A percentile compares a stretch with the other conserved stretches of the same genome.
phyloP scores from a whole-genome alignment of 371 early-diverging fungal species.

The Rhizopus sp. region DNA sequence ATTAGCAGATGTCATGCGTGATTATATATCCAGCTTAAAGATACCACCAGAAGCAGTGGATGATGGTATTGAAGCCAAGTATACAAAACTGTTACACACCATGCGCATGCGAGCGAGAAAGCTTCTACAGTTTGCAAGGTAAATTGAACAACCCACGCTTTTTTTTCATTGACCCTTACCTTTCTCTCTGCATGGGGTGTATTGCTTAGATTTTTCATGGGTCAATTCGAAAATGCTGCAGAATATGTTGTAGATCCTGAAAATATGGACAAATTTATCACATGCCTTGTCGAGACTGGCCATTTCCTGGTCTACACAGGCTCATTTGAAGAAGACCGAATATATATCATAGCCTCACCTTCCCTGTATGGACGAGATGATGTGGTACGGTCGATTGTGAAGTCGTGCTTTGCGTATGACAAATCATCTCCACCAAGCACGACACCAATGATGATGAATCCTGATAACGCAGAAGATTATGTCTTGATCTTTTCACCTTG shows the following conservation, averaged over 20 bases:
- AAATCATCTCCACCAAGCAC: constrained; percentile 19
- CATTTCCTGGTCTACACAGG: constrained; percentile 73
- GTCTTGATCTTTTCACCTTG: constrained; percentile 59
- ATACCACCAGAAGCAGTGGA: constrained; percentile 41
- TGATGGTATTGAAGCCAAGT: constrained; percentile 56
- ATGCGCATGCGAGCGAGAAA: constrained; percentile 70
- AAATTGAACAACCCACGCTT: background rate
- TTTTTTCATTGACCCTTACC: background rate
- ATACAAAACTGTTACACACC: constrained; percentile 63
- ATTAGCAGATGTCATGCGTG: constrained; percentile 48
- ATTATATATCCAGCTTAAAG: constrained; percentile 51
- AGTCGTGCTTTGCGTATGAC: constrained; percentile 41
- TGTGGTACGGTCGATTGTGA: constrained; percentile 33
- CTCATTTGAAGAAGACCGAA: constrained; percentile 62
- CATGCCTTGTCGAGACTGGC: constrained; percentile 61
- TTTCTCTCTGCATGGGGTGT: background rate
- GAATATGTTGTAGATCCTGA: constrained; percentile 69
- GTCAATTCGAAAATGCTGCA: constrained; percentile 73
- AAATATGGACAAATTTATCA: constrained; percentile 52
- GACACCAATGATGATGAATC: background rate
- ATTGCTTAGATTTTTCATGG: constrained; percentile 57
- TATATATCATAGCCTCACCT: constrained; percentile 66
- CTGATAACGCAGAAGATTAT: constrained; percentile 37
- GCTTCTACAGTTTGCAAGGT: constrained; percentile 63
- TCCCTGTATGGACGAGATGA: constrained; percentile 41